These are phyloP conservation scores for Flaveria bidentis DNA, from an alignment of 129 eudicot species.

Conservation along the genomic window DNA sequence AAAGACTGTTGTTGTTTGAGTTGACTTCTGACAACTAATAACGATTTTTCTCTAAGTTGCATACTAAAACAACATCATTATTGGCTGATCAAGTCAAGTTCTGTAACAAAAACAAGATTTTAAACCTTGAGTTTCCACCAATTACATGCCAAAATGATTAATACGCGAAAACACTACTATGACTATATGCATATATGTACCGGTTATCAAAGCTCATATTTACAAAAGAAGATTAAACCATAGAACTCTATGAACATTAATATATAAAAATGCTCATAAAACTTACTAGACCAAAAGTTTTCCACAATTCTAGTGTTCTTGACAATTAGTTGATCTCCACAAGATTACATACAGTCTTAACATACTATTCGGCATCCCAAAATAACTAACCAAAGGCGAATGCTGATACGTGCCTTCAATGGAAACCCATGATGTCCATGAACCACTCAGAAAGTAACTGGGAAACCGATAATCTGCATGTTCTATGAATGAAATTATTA, in stretches of 20 bases:
- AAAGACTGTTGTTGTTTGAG: no score
- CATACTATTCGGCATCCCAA: constrained; percentile 77
- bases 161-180: not conserved
- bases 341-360: constrained; percentile 62
- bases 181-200: constrained; percentile 23
- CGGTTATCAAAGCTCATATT: not conserved
- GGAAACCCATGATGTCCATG: no score
- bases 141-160: not conserved
- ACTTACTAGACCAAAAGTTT: constrained; percentile 8
- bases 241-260: no score
- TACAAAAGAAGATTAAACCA: constrained; percentile 8
- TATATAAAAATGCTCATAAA: not conserved
- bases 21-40: no score
- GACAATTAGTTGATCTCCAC: constrained; percentile 44
- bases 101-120: no score
- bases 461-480: no score
- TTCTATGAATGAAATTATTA: no score
- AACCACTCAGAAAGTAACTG: no score
- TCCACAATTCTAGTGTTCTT: not conserved
- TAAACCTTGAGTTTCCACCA: not conserved
- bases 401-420: no score
- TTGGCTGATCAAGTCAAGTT: no score
- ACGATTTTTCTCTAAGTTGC: no score
- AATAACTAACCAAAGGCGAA: constrained; percentile 83
- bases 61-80: no score